Percentiles rank a stretch among this genome's conserved stretches.
These are phyloP conservation scores for Sindora glabra DNA, from an alignment of 306 rosid species.

Conservation along the genomic window DNA sequence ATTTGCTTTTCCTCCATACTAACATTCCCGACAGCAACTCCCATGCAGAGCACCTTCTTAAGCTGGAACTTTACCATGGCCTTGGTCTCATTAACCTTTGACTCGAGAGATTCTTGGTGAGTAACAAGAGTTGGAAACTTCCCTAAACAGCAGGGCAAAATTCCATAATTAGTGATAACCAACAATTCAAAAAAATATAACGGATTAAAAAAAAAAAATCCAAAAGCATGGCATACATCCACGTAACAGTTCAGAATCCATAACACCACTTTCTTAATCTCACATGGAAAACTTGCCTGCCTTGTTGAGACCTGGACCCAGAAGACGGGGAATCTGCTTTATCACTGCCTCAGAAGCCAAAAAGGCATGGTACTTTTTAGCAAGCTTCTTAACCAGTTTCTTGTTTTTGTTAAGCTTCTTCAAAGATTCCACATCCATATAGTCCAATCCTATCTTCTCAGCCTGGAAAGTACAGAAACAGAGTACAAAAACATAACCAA, in stretches of 20 bases:
- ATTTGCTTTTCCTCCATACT: conserved; percentile 88
- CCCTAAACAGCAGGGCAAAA: conserved; percentile 25
- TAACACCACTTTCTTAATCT: background rate
- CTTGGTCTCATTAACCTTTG: conserved; percentile 74
- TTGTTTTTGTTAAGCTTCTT: conserved; percentile 84
- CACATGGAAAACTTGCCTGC: conserved; percentile 48
- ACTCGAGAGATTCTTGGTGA: conserved; percentile 81
- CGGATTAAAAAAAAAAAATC: background rate
- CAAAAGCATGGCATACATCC: background rate
- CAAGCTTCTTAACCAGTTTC: conserved; percentile 70
- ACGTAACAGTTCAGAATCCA: background rate
- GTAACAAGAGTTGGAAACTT: conserved; percentile 76
- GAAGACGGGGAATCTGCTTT: conserved; percentile 83
- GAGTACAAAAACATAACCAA: background rate
- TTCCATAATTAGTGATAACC: background rate
- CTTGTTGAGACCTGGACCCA: conserved; percentile 92
- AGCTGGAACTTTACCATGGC: conserved; percentile 82
- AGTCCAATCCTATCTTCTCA: conserved; percentile 65
- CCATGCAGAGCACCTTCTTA: conserved; percentile 88
- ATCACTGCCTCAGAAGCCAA: conserved; percentile 87
- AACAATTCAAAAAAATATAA: background rate
- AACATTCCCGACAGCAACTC: conserved; percentile 79
- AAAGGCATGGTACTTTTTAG: conserved; percentile 78
- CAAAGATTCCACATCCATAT: conserved; percentile 74
- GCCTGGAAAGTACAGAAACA: conserved; percentile 37